Evolutionary conservation across 108 stramenopile species (phyloP).

Genomic region (Stephanodiscus minutulus): DNA sequence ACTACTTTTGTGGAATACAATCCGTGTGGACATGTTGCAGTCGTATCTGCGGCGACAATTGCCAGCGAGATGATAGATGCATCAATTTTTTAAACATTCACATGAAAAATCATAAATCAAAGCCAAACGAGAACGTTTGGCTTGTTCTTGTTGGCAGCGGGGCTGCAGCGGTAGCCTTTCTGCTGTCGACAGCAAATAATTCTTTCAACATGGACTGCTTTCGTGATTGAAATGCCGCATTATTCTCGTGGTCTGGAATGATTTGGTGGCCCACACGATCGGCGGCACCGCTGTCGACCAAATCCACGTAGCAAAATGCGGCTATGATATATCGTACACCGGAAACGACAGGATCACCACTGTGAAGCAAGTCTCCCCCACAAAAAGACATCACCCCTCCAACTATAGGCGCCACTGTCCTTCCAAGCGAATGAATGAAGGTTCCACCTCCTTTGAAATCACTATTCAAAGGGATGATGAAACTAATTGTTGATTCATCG

Average conservation of each 20-base stretch:
- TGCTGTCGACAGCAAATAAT: too few relatives aligned
- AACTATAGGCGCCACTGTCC: slow-evolving; percentile 26
- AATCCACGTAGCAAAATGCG: slow-evolving; percentile 51
- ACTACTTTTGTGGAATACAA: too few relatives aligned
- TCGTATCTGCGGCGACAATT: too few relatives aligned
- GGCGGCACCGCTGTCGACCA: slow-evolving; percentile 4
- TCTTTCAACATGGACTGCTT: too few relatives aligned
- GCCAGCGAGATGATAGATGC: too few relatives aligned
- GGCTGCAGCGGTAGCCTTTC: not conserved
- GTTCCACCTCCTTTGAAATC: slow-evolving; percentile 88
- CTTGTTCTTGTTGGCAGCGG: not conserved
- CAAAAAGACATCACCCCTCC: slow-evolving; percentile 54
- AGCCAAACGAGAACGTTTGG: not conserved
- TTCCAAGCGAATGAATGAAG: slow-evolving; percentile 59
- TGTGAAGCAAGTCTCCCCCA: slow-evolving; percentile 49
- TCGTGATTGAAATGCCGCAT: not conserved
- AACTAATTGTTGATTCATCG: slow-evolving; percentile 90
- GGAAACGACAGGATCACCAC: slow-evolving; percentile 48
- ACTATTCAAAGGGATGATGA: slow-evolving; percentile 87
- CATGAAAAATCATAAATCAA: not conserved
- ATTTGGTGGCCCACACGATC: not conserved
- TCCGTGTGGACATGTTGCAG: too few relatives aligned
- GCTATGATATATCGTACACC: slow-evolving; percentile 48
- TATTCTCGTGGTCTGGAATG: not conserved
- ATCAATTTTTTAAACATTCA: too few relatives aligned